A percentile compares a stretch with the other conserved stretches of the same genome.
phyloP scores from a whole-genome alignment of 495 filamentous ascomycete genomes.

The Penicillium canescens region DNA sequence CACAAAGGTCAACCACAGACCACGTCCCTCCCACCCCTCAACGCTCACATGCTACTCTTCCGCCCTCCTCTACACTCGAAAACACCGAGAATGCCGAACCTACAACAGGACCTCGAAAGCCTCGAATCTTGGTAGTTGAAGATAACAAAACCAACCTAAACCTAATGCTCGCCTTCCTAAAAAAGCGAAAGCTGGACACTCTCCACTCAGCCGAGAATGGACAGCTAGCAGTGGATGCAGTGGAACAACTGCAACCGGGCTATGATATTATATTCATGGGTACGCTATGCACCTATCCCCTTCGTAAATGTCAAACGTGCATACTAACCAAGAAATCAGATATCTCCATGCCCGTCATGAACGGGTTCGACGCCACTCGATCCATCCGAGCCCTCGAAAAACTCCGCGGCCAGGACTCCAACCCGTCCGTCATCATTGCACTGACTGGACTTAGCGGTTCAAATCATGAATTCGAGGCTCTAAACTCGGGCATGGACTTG shows the following conservation, averaged over 20 bases:
- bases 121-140: conserved; percentile 63
- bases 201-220: conserved; percentile 51
- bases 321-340: conserved; percentile 29
- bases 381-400: conserved; percentile 62
- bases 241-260: conserved; percentile 30
- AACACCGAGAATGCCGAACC: not conserved
- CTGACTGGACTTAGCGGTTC: conserved; percentile 65
- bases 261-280: conserved; percentile 58
- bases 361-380: conserved; percentile 68
- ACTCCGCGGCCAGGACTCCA: conserved; percentile 18
- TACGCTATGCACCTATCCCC: not conserved
- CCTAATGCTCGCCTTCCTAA: conserved; percentile 59
- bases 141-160: conserved; percentile 74
- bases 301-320: not conserved
- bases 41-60: not conserved
- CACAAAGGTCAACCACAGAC: not conserved
- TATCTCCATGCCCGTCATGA: conserved; percentile 74
- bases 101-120: not conserved
- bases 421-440: conserved; percentile 59
- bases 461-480: conserved; percentile 63
- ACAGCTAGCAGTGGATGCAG: conserved; percentile 47
- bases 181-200: conserved; percentile 36
- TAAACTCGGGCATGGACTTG: conserved; percentile 64
- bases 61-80: not conserved
- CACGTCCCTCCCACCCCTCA: not conserved